phyloP scores from a whole-genome alignment of 805 yeast species.

The Saccharomyces paradoxus region DNA sequence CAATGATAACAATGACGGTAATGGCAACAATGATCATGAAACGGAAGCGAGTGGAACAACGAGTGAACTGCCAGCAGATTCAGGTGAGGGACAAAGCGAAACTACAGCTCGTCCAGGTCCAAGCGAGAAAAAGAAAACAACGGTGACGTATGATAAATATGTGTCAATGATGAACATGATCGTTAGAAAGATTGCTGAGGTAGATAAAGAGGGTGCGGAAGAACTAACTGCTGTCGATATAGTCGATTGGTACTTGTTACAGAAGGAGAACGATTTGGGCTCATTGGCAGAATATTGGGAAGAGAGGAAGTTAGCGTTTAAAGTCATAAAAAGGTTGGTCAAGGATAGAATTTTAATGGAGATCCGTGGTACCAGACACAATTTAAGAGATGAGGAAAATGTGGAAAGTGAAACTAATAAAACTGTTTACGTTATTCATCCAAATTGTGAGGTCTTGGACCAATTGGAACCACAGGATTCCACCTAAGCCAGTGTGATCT shows the following conservation, averaged over 20 bases:
- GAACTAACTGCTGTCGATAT: constrained; percentile 65
- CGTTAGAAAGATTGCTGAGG: constrained; percentile 56
- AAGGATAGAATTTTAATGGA: constrained; percentile 78
- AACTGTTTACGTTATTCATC: constrained; percentile 55
- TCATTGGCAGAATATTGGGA: constrained; percentile 62
- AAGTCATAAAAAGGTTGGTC: constrained; percentile 75
- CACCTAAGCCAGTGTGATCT: neutral
- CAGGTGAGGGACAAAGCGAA: neutral
- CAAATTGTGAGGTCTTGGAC: constrained; percentile 75
- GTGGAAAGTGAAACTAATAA: constrained; percentile 25
- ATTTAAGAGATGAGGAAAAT: constrained; percentile 32
- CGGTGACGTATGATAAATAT: constrained; percentile 80
- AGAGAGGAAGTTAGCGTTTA: constrained; percentile 64
- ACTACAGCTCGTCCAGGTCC: constrained; percentile 4
- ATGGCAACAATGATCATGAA: constrained; percentile 5
- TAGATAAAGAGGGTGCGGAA: constrained; percentile 41
- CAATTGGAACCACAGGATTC: constrained; percentile 8
- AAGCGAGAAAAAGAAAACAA: constrained; percentile 33
- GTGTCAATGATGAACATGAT: constrained; percentile 74
- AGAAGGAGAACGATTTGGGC: constrained; percentile 60
- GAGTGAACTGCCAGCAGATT: constrained; percentile 1
- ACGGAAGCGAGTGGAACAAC: constrained; percentile 7
- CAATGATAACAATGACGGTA: constrained; percentile 9
- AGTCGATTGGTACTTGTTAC: constrained; percentile 73
- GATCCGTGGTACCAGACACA: constrained; percentile 42